These are phyloP conservation scores for Sclerotinia nivalis DNA, from an alignment of 2,329 filamentous ascomycete species.

Conservation along the genomic window DNA sequence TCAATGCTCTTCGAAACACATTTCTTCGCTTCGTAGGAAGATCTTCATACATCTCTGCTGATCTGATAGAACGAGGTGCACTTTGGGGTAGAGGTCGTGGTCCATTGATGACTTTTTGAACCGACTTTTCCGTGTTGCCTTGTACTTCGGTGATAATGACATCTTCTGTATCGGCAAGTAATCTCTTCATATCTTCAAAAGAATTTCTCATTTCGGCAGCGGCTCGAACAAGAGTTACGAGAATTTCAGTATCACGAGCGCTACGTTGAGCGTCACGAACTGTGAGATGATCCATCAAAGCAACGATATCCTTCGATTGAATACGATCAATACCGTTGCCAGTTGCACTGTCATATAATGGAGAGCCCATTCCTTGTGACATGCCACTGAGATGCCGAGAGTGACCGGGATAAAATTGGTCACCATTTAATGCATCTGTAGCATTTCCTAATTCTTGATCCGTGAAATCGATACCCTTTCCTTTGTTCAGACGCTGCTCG, in stretches of 20 bases:
- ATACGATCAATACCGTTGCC: slow-evolving; percentile 88
- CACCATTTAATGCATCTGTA: slow-evolving; percentile 52
- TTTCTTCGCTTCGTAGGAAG: slow-evolving; percentile 79
- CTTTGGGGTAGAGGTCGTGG: slow-evolving; percentile 78
- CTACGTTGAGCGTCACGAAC: slow-evolving; percentile 96
- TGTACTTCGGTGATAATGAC: slow-evolving; percentile 85
- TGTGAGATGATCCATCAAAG: slow-evolving; percentile 97
- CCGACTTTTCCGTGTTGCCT: slow-evolving; percentile 81
- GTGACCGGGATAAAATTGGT: slow-evolving; percentile 67
- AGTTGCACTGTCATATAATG: slow-evolving; percentile 86
- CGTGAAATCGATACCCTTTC: slow-evolving; percentile 50
- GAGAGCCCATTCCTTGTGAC: slow-evolving; percentile 87
- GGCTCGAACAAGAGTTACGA: slow-evolving; percentile 89
- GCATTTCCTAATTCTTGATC: slow-evolving; percentile 53
- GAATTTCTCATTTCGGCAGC: slow-evolving; percentile 96
- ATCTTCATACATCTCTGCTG: slow-evolving; percentile 56
- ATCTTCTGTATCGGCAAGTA: slow-evolving; percentile 87
- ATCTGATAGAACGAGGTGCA: slow-evolving; percentile 48
- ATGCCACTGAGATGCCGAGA: slow-evolving; percentile 77
- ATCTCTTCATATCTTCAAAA: slow-evolving; percentile 91
- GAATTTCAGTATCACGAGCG: slow-evolving; percentile 92
- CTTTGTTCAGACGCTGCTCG: slow-evolving; percentile 44
- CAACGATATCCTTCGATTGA: slow-evolving; percentile 93
- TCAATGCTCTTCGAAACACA: slow-evolving; percentile 91
- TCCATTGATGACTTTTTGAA: slow-evolving; percentile 79